Evolutionary conservation across 805 yeast genomes (phyloP), one percentile per base, ranked within the genome.

Genomic region (Lipomyces yamanashiensis): DNA sequence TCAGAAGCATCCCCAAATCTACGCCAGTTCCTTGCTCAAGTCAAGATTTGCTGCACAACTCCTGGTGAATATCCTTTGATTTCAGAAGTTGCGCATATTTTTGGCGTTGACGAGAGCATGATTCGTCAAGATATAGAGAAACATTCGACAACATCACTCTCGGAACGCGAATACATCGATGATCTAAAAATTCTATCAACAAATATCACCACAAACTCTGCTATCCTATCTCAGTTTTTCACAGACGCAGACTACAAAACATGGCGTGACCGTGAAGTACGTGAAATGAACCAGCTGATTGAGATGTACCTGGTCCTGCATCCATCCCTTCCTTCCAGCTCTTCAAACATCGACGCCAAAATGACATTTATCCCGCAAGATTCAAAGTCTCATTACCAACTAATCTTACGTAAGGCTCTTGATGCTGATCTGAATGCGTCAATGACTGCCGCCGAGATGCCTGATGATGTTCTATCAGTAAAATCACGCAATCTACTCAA

Each of bases 401-500:
- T 74, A 5, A 71, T 87, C 3, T 67, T 80, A 15, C 76, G 76
- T 45, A 71, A 78, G 23, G 80, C 88, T 52, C 68, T 87, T 7
- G 76, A 76, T 34, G 68, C 73, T n/a, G 85, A 81, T n/a, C 61
- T 61, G 28, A 63, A 71, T 49, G 65, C 61, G 12, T 15, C 34
- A n/a, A 55, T 13, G 50, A 13, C 17, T 7, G 36, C 48, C 5
- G 12, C 28, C 28, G 34, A 43, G 10, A 34, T 13, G 34, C 45
- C 47, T 10, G 21, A 71, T 2, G 58, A 73, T 10, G 53, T 77
- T 19, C 67, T 82, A n/a, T 76, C 85, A 0, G 83, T 82, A 63
- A 72, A 78, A 17, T 77, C 84, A 0, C 72, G 75, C 7, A 79
- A 77, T 51, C 72, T 87, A 12, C 69, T 87, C 2, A 73, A 71